Conservation (phyloP, 305 asterid species). For the Fraxinus dipetala region DNA sequence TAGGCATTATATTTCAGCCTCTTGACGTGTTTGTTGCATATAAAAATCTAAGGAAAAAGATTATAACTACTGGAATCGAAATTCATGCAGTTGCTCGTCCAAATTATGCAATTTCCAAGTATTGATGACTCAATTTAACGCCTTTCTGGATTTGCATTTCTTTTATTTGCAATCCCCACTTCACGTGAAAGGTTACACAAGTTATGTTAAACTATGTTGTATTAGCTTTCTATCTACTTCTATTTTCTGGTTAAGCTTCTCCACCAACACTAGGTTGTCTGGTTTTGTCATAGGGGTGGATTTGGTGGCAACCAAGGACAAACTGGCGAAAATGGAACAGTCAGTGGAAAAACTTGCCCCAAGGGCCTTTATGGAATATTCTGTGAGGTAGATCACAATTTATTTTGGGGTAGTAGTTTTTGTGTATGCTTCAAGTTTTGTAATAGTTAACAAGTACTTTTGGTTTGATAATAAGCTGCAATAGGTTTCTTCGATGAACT, state of each 20-base stretch:
- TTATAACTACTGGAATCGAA: not conserved
- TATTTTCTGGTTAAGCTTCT: conserved; percentile 7
- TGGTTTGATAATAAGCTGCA: not conserved
- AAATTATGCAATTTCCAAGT: not conserved
- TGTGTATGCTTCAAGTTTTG: not conserved
- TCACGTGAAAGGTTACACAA: not conserved
- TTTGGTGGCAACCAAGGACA: conserved; percentile 61
- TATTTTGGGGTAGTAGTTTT: not conserved
- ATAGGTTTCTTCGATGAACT: not conserved
- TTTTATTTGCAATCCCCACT: conserved; percentile 2
- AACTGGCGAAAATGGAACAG: conserved; percentile 75
- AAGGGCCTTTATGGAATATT: conserved; percentile 89
- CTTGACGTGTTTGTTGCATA: not conserved
- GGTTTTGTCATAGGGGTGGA: conserved; percentile 70
- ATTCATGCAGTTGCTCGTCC: not conserved
- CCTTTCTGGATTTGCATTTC: not conserved
- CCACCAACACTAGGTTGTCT: conserved; percentile 14
- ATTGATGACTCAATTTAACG: conserved; percentile 7
- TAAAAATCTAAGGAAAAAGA: not conserved
- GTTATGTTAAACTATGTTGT: not conserved
- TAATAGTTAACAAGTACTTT: not conserved
- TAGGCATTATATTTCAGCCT: not conserved
- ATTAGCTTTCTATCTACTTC: not conserved
- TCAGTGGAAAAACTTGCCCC: conserved; percentile 95
- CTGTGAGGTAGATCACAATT: conserved; percentile 59